phyloP scores from a whole-genome alignment of 768 basidiomycete species.

The Rhodotorula graminis region DNA sequence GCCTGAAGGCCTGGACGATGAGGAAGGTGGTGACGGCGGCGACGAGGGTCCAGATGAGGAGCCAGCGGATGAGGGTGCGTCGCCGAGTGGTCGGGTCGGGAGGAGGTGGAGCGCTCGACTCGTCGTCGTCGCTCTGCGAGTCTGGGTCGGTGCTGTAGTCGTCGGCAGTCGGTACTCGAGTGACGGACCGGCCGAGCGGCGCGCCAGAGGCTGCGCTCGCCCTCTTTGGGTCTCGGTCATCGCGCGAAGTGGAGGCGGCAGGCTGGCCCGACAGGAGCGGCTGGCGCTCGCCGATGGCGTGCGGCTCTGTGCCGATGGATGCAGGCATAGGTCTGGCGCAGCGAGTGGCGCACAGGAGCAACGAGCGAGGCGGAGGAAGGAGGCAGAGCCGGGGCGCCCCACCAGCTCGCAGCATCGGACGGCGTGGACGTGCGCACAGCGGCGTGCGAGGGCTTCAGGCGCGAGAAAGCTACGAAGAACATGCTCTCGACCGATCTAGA shows the following conservation, averaged over 20 bases:
- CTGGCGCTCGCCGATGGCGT: background rate
- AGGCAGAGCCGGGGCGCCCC: too few species aligned
- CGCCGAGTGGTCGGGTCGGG: background rate
- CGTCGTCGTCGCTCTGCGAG: background rate
- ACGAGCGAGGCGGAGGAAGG: too few species aligned
- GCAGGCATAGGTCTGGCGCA: background rate
- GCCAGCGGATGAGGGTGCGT: constrained; percentile 22
- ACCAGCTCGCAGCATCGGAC: too few species aligned
- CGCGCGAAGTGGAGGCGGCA: background rate
- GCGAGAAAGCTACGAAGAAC: too few species aligned
- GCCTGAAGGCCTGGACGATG: constrained; percentile 37
- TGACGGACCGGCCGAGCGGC: background rate
- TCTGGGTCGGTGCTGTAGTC: background rate
- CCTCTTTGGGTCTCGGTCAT: background rate
- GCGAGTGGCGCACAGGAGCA: too few species aligned
- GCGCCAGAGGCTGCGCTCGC: too few species aligned
- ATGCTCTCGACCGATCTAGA: too few species aligned
- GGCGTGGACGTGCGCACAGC: too few species aligned
- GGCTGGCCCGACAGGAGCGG: background rate
- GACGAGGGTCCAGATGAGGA: constrained; percentile 33
- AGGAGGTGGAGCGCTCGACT: background rate
- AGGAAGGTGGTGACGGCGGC: constrained; percentile 4
- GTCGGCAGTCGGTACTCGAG: background rate
- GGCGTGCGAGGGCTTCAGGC: too few species aligned
- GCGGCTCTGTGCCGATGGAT: background rate